These are phyloP conservation scores for Austroboletus novae-zelandiae DNA, from an alignment of 1,284 basidiomycete species.

Conservation along the genomic window DNA sequence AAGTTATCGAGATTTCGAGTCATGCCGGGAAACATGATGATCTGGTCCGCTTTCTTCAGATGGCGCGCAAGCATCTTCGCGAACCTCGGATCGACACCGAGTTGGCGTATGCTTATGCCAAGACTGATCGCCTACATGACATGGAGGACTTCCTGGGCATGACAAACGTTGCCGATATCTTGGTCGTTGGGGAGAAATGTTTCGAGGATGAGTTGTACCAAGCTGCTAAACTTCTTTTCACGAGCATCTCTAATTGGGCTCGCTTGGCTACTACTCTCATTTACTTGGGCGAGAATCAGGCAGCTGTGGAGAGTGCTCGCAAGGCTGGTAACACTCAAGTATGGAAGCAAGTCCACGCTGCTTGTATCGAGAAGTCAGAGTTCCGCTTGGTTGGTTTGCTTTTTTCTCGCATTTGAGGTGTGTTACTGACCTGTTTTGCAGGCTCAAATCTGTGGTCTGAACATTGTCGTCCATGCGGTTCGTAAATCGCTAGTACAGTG, in stretches of 20 bases:
- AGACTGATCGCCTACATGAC: slow-evolving; percentile 95
- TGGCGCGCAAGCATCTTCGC: slow-evolving; percentile 97
- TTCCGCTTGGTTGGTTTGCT: slow-evolving; percentile 72
- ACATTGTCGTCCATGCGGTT: slow-evolving; percentile 90
- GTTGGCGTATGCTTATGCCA: slow-evolving; percentile 94
- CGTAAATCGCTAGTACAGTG: slow-evolving; percentile 26
- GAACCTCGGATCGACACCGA: slow-evolving; percentile 99
- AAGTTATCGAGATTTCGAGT: slow-evolving; percentile 96
- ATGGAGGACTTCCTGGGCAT: slow-evolving; percentile 99
- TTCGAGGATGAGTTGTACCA: slow-evolving; percentile 99
- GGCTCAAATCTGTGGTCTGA: slow-evolving; percentile 98
- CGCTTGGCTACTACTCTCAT: slow-evolving; percentile 97
- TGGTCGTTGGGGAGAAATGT: slow-evolving; percentile 98
- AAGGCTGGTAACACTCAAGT: slow-evolving; percentile 99
- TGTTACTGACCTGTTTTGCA: slow-evolving; percentile 23
- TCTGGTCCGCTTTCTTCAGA: slow-evolving; percentile 95
- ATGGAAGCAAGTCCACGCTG: slow-evolving; percentile 99
- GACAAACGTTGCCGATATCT: slow-evolving; percentile 98
- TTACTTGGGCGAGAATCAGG: slow-evolving; percentile 97
- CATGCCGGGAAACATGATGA: slow-evolving; percentile 98
- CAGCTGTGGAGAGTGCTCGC: slow-evolving; percentile 96
- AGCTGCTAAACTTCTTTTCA: slow-evolving; percentile 93
- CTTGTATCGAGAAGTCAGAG: slow-evolving; percentile 96
- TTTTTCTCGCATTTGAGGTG: background rate
- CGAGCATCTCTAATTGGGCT: slow-evolving; percentile 98